Percentiles rank a stretch among this genome's conserved stretches.
Conservation (phyloP, 106 monocot species). For the Acanthochlamys bracteata region DNA sequence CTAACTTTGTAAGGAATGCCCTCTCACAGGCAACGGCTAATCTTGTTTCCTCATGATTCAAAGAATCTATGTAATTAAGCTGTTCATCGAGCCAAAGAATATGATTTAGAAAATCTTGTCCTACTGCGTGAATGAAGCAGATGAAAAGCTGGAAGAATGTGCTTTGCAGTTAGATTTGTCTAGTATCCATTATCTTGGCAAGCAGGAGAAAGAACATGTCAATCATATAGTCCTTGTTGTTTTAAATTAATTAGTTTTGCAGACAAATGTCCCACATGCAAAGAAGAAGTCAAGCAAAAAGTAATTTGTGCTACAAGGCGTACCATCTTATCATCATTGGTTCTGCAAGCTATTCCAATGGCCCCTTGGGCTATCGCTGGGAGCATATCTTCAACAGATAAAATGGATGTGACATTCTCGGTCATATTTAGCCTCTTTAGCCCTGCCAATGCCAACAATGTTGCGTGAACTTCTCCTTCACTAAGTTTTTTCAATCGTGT, state of each 20-base stretch:
- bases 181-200: too few species aligned
- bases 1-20: slow-evolving; percentile 76
- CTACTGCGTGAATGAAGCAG: too few species aligned
- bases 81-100: slow-evolving; percentile 12
- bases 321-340: slow-evolving; percentile 90
- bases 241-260: not conserved
- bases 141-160: too few species aligned
- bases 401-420: slow-evolving; percentile 71
- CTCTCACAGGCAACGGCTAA: slow-evolving; percentile 82
- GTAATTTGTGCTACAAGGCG: not conserved
- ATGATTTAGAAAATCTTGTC: too few species aligned
- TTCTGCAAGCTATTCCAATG: slow-evolving; percentile 98
- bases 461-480: slow-evolving; percentile 88
- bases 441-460: slow-evolving; percentile 85
- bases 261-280: not conserved
- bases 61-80: slow-evolving; percentile 54
- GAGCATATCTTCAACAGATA: slow-evolving; percentile 93
- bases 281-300: not conserved
- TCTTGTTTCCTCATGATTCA: slow-evolving; percentile 75
- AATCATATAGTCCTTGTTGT: too few species aligned
- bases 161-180: too few species aligned
- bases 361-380: slow-evolving; percentile 99
- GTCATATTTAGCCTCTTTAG: slow-evolving; percentile 84
- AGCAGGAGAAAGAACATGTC: too few species aligned
- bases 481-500: slow-evolving; percentile 80